Percentiles rank a stretch among this genome's conserved stretches.
phyloP scores from a whole-genome alignment of 1,284 basidiomycete species.

The Anthracocystis panici-leucophaei region DNA sequence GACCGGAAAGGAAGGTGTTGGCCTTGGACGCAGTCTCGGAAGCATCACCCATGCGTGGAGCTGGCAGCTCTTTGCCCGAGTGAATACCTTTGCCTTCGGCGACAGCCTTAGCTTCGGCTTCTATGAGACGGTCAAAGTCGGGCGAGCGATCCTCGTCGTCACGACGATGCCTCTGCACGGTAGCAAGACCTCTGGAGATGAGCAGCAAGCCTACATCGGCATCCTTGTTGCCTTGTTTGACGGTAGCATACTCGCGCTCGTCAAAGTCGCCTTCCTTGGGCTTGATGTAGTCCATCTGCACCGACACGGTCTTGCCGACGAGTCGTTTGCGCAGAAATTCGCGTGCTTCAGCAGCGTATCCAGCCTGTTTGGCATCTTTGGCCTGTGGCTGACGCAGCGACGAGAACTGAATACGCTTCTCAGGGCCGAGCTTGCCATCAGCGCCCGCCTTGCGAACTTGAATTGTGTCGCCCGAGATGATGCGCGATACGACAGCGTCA shows the following conservation, averaged over 20 bases:
- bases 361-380: constrained; percentile 87
- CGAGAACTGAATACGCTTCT: constrained; percentile 87
- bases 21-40: constrained; percentile 72
- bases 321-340: constrained; percentile 72
- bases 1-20: constrained; percentile 81
- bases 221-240: constrained; percentile 57
- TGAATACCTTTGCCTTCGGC: constrained; percentile 87
- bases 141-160: constrained; percentile 95
- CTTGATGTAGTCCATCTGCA: constrained; percentile 66
- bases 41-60: constrained; percentile 82
- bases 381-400: constrained; percentile 79
- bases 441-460: constrained; percentile 66
- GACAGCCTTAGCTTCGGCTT: constrained; percentile 85
- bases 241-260: constrained; percentile 63
- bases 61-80: constrained; percentile 84
- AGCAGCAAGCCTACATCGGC: constrained; percentile 88
- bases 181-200: constrained; percentile 90
- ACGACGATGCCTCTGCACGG: constrained; percentile 86
- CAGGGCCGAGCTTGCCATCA: constrained; percentile 74
- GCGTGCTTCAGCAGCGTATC: constrained; percentile 89
- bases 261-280: constrained; percentile 61
- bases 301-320: constrained; percentile 59
- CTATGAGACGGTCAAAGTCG: constrained; percentile 94
- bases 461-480: constrained; percentile 94
- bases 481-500: constrained; percentile 84